Base-by-base conservation (phyloP, 345 rosid species). In the Dimocarpus longan region DNA sequence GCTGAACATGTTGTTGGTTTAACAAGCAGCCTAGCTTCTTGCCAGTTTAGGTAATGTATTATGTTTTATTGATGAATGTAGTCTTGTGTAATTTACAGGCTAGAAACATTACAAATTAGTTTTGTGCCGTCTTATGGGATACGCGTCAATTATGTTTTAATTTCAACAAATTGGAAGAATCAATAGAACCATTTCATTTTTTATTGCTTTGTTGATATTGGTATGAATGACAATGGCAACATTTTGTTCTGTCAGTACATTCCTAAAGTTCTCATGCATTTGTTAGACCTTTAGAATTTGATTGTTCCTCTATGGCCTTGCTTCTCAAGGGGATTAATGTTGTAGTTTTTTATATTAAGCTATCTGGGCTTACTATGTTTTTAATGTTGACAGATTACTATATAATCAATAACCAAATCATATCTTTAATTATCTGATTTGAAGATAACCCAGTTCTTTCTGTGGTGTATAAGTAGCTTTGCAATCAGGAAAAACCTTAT, bases 1-100 rank as follows among this genome's bases (percentile, higher is more conserved):
- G 98, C 97, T 78, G 98, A 94, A 79, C 97, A 96, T 82, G 76
- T 91, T 78, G 93, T 87, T 82, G 93, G 97, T 76, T 86, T 94
- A 86, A 94, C 98, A 42, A 86, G 86, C 78, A 94, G 93, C 85
- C 83, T 96, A 42, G 99, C 97, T 54, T 85, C 99, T 82, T 93
- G 98, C 84, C 97, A 85, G 10, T 94, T 87, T 76, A 90, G 99
- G 98, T 94, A 74, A 43, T 19, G 56, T 64, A 26, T 46, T 26
- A 46, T 46, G 44, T 46, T 39, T 10, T 62, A 42, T 13, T 43
- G 16, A 75, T 18, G 70, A 48, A 69, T 64, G 26, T n/a, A 43
- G n/a, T 46, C 70, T 28, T 75, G 63, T 59, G 65, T 65, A 28
- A 54, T 18, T 59, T 50, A 40, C 10, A 18, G 39, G 57, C 3